Percentiles rank a stretch among this genome's conserved stretches.
These are phyloP conservation scores for Stylosanthes scabra DNA, from an alignment of 331 rosid genomes.

Conservation along the genomic window DNA sequence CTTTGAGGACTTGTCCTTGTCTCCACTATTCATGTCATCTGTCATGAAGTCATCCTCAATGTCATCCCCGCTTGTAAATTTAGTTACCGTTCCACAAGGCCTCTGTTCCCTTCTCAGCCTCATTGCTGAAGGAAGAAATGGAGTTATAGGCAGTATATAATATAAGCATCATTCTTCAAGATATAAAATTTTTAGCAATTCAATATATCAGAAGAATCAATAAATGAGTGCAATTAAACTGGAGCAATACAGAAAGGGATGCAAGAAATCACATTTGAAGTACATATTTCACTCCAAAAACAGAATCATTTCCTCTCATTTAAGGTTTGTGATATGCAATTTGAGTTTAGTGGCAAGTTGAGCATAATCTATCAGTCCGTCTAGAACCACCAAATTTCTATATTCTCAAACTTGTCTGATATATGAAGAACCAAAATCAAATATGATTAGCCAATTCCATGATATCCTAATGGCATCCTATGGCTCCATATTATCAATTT, in stretches of 20 bases:
- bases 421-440: conserved; percentile 7
- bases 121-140: conserved; percentile 47
- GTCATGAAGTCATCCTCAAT: conserved; percentile 78
- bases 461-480: not conserved
- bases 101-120: conserved; percentile 46
- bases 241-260: not conserved
- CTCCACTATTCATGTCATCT: conserved; percentile 43
- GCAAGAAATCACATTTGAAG: not conserved
- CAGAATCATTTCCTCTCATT: not conserved
- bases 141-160: conserved; percentile 9
- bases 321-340: conserved; percentile 21
- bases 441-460: conserved; percentile 2
- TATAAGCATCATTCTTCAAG: conserved; percentile 9
- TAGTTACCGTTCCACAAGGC: conserved; percentile 59
- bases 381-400: conserved; percentile 5
- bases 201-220: conserved; percentile 10
- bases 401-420: not conserved
- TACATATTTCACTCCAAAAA: not conserved
- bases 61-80: conserved; percentile 78
- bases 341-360: conserved; percentile 14
- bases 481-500: not conserved
- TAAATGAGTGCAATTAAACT: conserved; percentile 1
- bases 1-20: conserved; percentile 44
- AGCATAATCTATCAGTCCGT: not conserved
- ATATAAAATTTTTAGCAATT: conserved; percentile 8